Evolutionary conservation across 2,329 filamentous ascomycete genomes (phyloP).

Genomic region (Thyridium curvatum): DNA sequence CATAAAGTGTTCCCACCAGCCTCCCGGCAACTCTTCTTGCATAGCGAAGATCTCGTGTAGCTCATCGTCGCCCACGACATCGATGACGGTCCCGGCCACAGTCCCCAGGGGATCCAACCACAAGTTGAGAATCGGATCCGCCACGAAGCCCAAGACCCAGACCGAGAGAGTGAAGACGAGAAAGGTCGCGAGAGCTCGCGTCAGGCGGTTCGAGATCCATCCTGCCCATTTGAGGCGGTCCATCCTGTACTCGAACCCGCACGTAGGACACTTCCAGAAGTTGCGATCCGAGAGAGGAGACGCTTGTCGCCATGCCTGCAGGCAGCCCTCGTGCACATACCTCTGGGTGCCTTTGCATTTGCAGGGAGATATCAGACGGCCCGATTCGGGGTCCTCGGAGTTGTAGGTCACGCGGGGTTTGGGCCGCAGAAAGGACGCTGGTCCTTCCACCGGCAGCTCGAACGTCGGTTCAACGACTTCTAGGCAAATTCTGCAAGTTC

Average conservation of each 20-base stretch:
- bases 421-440: conserved; percentile 23
- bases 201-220: conserved; percentile 58
- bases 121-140: conserved; percentile 85
- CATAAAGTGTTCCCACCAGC: conserved; percentile 77
- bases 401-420: conserved; percentile 47
- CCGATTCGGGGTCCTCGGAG: conserved; percentile 66
- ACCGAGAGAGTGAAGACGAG: conserved; percentile 64
- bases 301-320: conserved; percentile 74
- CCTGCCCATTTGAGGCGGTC: conserved; percentile 70
- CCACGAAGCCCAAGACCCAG: conserved; percentile 83
- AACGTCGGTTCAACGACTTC: conserved; percentile 55
- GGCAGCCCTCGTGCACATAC: conserved; percentile 89
- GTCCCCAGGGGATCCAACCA: conserved; percentile 74
- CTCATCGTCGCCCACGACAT: conserved; percentile 23
- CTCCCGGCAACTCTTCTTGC: conserved; percentile 42
- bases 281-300: conserved; percentile 61
- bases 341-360: conserved; percentile 88
- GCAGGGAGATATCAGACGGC: conserved; percentile 81
- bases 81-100: conserved; percentile 44
- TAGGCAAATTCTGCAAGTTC: conserved; percentile 85
- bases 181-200: conserved; percentile 67
- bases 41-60: conserved; percentile 7
- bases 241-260: conserved; percentile 75
- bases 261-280: conserved; percentile 85
- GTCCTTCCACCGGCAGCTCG: conserved; percentile 23